A percentile compares a stretch with the other conserved stretches of the same genome.
phyloP scores from a whole-genome alignment of 2,329 filamentous ascomycete genomes.

The Pyrenochaeta sp. region DNA sequence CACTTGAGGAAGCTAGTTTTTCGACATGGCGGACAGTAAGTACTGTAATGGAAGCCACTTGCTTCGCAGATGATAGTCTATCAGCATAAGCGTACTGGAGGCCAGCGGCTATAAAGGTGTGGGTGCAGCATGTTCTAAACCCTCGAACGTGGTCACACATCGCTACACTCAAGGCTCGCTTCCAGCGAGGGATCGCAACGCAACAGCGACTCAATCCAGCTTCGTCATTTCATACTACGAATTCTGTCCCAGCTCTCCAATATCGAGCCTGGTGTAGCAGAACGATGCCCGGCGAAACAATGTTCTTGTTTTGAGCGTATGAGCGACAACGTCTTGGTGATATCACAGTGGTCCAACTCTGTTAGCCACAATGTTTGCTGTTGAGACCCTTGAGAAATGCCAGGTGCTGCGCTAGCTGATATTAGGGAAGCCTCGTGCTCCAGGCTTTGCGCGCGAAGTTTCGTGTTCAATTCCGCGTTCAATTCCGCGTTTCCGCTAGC shows the following conservation, averaged over 20 bases:
- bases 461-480: conserved; percentile 1
- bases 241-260: neutral
- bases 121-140: neutral
- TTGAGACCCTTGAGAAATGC: conserved; percentile 1
- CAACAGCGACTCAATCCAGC: neutral
- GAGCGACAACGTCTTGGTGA: neutral
- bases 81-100: conserved; percentile 4
- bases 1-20: neutral
- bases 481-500: neutral
- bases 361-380: conserved; percentile 1
- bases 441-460: neutral
- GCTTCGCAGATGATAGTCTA: neutral
- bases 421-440: conserved; percentile 2
- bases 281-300: neutral
- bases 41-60: neutral
- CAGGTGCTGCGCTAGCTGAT: conserved; percentile 1
- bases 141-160: conserved; percentile 2
- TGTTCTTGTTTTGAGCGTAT: neutral
- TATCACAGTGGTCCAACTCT: neutral
- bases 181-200: neutral
- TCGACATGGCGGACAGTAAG: neutral
- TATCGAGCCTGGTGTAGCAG: neutral
- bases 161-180: neutral
- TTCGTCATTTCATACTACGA: neutral
- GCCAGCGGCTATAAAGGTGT: conserved; percentile 1